A percentile compares a stretch with the other conserved stretches of the same genome.
These are phyloP conservation scores for Skeletonema tropicum DNA, from an alignment of 108 stramenopile species.

Conservation along the genomic window DNA sequence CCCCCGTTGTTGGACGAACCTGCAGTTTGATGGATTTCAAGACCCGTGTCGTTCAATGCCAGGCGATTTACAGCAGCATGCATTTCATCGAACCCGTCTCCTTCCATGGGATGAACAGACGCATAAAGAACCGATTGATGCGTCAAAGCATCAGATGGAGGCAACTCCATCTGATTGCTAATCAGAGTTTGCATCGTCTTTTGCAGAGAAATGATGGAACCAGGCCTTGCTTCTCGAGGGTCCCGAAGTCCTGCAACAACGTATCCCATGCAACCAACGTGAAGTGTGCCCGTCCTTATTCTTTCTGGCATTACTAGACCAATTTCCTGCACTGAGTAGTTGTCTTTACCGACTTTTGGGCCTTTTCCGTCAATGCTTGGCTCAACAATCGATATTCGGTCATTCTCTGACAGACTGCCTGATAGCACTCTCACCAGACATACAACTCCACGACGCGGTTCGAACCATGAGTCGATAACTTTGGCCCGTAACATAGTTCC, in stretches of 20 bases:
- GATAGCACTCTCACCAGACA: slow-evolving; percentile 72
- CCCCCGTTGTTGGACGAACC: slow-evolving; percentile 60
- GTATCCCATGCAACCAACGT: slow-evolving; percentile 94
- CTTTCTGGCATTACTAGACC: slow-evolving; percentile 88
- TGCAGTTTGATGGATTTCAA: slow-evolving; percentile 76
- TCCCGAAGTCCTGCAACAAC: slow-evolving; percentile 89
- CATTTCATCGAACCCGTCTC: slow-evolving; percentile 91
- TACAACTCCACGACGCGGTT: slow-evolving; percentile 83
- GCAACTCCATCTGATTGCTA: slow-evolving; percentile 55
- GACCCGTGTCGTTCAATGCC: slow-evolving; percentile 91
- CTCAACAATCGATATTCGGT: slow-evolving; percentile 59
- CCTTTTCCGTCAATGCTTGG: slow-evolving; percentile 14
- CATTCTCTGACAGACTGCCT: slow-evolving; percentile 67
- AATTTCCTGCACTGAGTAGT: slow-evolving; percentile 64
- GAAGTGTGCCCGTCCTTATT: slow-evolving; percentile 62
- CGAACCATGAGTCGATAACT: slow-evolving; percentile 98
- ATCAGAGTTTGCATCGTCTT: slow-evolving; percentile 52
- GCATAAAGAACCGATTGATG: slow-evolving; percentile 93
- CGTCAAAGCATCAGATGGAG: slow-evolving; percentile 42
- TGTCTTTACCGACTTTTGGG: slow-evolving; percentile 24
- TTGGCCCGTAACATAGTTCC: slow-evolving; percentile 76
- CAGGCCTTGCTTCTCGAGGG: slow-evolving; percentile 91
- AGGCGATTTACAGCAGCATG: slow-evolving; percentile 89
- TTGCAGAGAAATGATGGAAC: slow-evolving; percentile 81
- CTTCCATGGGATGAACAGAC: slow-evolving; percentile 94